These are phyloP conservation scores for Tylopilus plumbeoviolaceoides DNA, from an alignment of 768 basidiomycete genomes.

Conservation along the genomic window DNA sequence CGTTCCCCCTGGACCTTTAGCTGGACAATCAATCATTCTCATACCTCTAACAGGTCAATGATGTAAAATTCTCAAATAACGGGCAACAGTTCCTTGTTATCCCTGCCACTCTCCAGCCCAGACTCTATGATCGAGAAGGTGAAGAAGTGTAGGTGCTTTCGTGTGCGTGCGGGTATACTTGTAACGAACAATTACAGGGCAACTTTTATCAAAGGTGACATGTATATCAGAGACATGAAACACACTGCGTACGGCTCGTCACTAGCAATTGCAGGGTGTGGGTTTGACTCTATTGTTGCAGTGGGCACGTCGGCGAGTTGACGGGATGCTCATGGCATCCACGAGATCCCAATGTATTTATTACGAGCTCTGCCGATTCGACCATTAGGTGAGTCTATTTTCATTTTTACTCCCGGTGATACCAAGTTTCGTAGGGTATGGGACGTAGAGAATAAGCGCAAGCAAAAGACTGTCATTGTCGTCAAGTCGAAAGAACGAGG, in stretches of 20 bases:
- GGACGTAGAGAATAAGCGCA: constrained; percentile 88
- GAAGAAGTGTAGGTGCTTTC: constrained; percentile 74
- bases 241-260: constrained; percentile 78
- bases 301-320: constrained; percentile 92
- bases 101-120: constrained; percentile 85
- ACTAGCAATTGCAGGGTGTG: constrained; percentile 3
- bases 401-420: background rate
- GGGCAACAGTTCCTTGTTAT: constrained; percentile 83
- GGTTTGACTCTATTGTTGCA: constrained; percentile 30
- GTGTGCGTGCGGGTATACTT: constrained; percentile 22
- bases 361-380: constrained; percentile 93
- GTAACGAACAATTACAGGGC: constrained; percentile 59
- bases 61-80: constrained; percentile 84
- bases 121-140: constrained; percentile 88
- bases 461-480: constrained; percentile 94
- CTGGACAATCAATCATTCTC: background rate
- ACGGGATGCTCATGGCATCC: constrained; percentile 94
- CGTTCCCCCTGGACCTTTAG: constrained; percentile 11
- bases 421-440: constrained; percentile 63
- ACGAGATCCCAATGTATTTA: constrained; percentile 74
- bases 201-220: constrained; percentile 90
- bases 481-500: constrained; percentile 96
- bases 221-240: constrained; percentile 98
- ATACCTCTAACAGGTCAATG: constrained; percentile 62
- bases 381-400: constrained; percentile 72